A percentile compares a stretch with the other conserved stretches of the same genome.
Conservation (phyloP, 495 filamentous ascomycete species). For the Penicillium cinerascens region DNA sequence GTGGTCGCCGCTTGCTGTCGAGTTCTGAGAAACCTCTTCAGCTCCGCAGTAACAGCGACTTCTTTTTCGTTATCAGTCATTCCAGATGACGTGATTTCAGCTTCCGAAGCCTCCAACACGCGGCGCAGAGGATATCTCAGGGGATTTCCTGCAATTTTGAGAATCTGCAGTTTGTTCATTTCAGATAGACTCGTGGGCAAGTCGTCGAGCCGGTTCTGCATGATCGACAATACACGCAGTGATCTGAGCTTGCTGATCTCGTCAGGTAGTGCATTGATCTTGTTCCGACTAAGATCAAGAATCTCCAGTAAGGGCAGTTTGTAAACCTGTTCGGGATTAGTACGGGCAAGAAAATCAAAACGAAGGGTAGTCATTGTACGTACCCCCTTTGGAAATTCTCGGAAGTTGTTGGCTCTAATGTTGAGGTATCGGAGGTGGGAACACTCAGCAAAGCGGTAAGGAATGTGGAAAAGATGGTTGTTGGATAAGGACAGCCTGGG, state of each 20-base stretch:
- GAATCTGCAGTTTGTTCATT: slow-evolving; percentile 80
- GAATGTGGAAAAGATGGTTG: slow-evolving; percentile 77
- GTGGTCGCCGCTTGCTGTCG: slow-evolving; percentile 45
- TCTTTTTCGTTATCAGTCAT: slow-evolving; percentile 61
- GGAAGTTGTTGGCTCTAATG: slow-evolving; percentile 79
- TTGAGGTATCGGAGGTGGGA: slow-evolving; percentile 92
- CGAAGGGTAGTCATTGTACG: slow-evolving; percentile 27
- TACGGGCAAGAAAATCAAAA: slow-evolving; percentile 1
- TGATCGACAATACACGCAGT: slow-evolving; percentile 72
- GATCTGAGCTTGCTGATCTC: slow-evolving; percentile 74
- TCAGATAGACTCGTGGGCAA: slow-evolving; percentile 80
- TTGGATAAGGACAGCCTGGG: slow-evolving; percentile 81
- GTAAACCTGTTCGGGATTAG: slow-evolving; percentile 55
- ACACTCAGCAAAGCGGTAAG: slow-evolving; percentile 79
- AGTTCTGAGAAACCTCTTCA: slow-evolving; percentile 74
- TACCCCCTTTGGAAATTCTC: slow-evolving; percentile 83
- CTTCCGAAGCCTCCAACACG: slow-evolving; percentile 41
- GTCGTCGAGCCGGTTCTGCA: slow-evolving; percentile 79
- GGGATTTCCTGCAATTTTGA: slow-evolving; percentile 86
- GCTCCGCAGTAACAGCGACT: slow-evolving; percentile 61
- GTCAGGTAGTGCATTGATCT: slow-evolving; percentile 69
- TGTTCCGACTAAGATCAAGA: slow-evolving; percentile 85
- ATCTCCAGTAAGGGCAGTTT: slow-evolving; percentile 85
- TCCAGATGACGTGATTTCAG: slow-evolving; percentile 36
- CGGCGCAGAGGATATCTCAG: slow-evolving; percentile 50